Evolutionary conservation across 192 early-diverging fungal genomes (phyloP).

Genomic region (Linnemannia schmuckeri): DNA sequence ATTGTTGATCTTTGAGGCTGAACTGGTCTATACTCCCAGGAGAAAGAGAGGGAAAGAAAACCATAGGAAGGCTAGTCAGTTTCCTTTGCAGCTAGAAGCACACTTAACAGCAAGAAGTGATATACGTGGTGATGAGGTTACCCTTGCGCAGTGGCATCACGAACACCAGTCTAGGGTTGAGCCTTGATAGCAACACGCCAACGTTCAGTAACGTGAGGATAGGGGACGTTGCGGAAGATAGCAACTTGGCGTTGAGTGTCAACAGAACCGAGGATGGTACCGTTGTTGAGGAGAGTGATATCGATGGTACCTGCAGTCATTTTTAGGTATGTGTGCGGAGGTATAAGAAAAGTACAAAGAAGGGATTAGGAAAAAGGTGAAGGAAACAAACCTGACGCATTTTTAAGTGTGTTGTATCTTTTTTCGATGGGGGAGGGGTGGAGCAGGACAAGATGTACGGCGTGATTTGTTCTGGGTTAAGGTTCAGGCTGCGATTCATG

Average conservation of each 20-base stretch:
- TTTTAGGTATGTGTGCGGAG: neutral
- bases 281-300: conserved; percentile 18
- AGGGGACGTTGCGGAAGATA: conserved; percentile 30
- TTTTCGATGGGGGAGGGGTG: neutral
- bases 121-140: neutral
- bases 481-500: too few relatives aligned
- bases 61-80: neutral
- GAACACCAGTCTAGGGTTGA: conserved; percentile 21
- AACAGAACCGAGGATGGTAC: conserved; percentile 11
- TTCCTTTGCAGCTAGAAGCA: too few relatives aligned
- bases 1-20: conserved; percentile 13
- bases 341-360: neutral
- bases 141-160: conserved; percentile 38
- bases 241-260: conserved; percentile 18
- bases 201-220: conserved; percentile 16
- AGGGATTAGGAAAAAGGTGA: neutral
- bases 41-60: too few relatives aligned
- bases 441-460: too few relatives aligned
- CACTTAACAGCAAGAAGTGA: neutral
- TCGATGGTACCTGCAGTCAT: conserved; percentile 12
- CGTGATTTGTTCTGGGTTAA: too few relatives aligned
- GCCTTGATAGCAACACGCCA: conserved; percentile 37
- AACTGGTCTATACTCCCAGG: conserved; percentile 14
- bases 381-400: neutral
- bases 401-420: neutral